phyloP scores from a whole-genome alignment of 768 basidiomycete species.

The Chalciporus sphaerocephalus region DNA sequence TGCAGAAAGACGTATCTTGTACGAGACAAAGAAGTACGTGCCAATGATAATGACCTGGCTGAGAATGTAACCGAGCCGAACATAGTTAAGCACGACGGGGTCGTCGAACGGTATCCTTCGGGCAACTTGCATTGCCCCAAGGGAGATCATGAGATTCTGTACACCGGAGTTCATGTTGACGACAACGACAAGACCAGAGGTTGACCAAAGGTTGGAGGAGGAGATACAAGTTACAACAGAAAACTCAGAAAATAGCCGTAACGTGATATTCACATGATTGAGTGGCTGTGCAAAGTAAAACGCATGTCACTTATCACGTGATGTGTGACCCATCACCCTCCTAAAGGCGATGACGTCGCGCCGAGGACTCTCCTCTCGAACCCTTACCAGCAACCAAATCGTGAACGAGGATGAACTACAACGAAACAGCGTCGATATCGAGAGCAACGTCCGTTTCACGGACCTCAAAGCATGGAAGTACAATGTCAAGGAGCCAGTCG shows the following conservation, averaged over 20 bases:
- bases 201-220: constrained; percentile 9
- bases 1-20: constrained; percentile 43
- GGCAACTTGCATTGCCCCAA: constrained; percentile 95
- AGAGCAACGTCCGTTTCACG: constrained; percentile 71
- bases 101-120: constrained; percentile 89
- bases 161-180: constrained; percentile 67
- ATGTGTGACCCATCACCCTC: constrained; percentile 13
- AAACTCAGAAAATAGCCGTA: no score
- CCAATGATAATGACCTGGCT: constrained; percentile 69
- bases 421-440: constrained; percentile 53
- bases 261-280: no score
- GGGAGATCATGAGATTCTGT: constrained; percentile 82
- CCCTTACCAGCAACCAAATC: no score
- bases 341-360: constrained; percentile 24
- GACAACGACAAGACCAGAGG: constrained; percentile 12
- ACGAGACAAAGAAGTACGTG: constrained; percentile 76
- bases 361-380: no score
- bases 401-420: constrained; percentile 29
- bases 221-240: constrained; percentile 1
- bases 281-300: no score
- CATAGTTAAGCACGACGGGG: constrained; percentile 73
- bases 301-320: constrained; percentile 12
- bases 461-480: constrained; percentile 59
- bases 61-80: constrained; percentile 77
- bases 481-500: constrained; percentile 73